Base-by-base conservation (phyloP, 129 eudicot species). In the Apium graveolens region DNA sequence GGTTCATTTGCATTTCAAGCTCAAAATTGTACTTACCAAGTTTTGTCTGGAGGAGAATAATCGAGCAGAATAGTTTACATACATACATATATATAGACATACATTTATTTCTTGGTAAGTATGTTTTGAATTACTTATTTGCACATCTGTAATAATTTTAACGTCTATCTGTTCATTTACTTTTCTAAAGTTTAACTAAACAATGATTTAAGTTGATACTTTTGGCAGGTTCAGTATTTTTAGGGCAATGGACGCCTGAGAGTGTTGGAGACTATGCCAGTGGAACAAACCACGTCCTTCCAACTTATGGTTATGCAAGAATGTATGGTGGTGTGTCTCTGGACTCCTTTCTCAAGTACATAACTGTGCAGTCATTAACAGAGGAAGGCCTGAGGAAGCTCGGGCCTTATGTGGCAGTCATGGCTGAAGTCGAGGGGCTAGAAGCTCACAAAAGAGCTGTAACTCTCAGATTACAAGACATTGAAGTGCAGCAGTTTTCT, bases 181-280 rank as follows among this genome's bases (percentile, higher is more conserved):
- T 21, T 21, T 57, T 57, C 32, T 16, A 3, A 60, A 60, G 32
- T 60, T 29, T 24, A 60, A 26, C 32, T 12, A 10, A 73, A 26
- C 37, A 41, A 5, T 4, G 49, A 39, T 49, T 29, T 7, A 45
- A 75, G 9, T 76, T 57, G 8, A 46, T 73, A 39, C 71, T 34
- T 45, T 11, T 39, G 71, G 82, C 90, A 96, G 99, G 99, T 31
- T 96, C 99, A 31, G 99, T 96, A 55, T 96, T 96, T 80, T 71
- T 96, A 77, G 99, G 99, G 77, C 95, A 89, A 78, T 96, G 99
- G 99, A 96, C 99, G 14, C 99, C 99, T 11, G 99, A 96, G 90
- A 96, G 99, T 81, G 99, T 96, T 14, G 99, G 99, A 72, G 99
- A 96, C 77, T 96, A 96, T 84, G 99, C 99, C 5, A 96, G 99